phyloP scores from a whole-genome alignment of 2,329 filamentous ascomycete species.

The Biscogniauxia sp. region DNA sequence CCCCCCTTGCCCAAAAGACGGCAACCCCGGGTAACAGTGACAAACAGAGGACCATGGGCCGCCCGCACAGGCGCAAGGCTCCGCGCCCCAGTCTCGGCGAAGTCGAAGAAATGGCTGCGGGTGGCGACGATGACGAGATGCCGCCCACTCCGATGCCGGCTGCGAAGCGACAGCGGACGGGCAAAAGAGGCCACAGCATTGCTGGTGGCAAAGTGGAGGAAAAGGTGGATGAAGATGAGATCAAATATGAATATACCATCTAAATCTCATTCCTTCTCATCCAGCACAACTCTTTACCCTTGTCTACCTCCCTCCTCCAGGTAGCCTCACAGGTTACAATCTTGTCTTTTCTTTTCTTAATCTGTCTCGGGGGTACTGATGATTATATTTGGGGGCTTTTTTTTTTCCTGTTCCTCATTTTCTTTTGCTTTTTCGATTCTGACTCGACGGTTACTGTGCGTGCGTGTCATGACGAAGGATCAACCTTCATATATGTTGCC shows the following conservation, averaged over 20 bases:
- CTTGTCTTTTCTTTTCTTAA: too few relatives aligned
- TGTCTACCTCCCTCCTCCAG: too few relatives aligned
- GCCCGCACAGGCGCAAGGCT: background rate
- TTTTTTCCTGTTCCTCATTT: background rate
- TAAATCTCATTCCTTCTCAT: background rate
- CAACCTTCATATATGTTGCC: background rate
- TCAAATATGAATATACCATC: background rate
- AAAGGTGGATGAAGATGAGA: background rate
- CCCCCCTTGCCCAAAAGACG: background rate
- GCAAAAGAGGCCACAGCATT: too few relatives aligned
- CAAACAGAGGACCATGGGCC: background rate
- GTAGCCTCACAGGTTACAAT: too few relatives aligned
- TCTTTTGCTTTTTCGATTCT: background rate
- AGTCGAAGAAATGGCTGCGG: background rate
- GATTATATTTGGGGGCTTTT: background rate
- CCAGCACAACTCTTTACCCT: too few relatives aligned
- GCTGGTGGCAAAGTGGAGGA: too few relatives aligned
- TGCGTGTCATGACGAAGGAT: background rate
- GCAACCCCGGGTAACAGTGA: background rate
- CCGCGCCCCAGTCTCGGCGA: background rate
- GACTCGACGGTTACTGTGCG: background rate
- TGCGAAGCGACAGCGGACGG: too few relatives aligned
- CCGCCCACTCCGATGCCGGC: too few relatives aligned
- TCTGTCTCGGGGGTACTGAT: too few relatives aligned
- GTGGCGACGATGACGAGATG: background rate